phyloP scores from a whole-genome alignment of 768 basidiomycete genomes.

The Phylloporus sp. region DNA sequence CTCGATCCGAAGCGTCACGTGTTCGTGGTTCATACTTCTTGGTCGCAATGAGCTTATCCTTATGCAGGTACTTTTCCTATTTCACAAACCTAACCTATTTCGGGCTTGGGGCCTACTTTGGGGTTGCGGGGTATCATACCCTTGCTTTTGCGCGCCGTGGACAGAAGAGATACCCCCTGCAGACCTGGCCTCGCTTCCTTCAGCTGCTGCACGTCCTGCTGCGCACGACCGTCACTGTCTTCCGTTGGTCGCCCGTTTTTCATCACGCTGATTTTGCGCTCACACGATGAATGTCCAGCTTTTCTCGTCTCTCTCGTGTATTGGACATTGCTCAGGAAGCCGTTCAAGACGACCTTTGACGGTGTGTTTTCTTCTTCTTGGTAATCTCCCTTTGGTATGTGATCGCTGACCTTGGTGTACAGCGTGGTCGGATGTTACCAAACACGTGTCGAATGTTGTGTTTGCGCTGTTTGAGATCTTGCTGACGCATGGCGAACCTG shows the following conservation, averaged over 20 bases:
- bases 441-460: conserved; percentile 54
- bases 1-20: conserved; percentile 19
- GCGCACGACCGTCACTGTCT: conserved; percentile 45
- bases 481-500: conserved; percentile 46
- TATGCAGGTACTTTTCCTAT: conserved; percentile 52
- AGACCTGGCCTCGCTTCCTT: conserved; percentile 50
- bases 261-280: neutral
- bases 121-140: conserved; percentile 53
- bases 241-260: conserved; percentile 41
- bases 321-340: conserved; percentile 51
- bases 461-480: conserved; percentile 57
- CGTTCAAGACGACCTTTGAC: conserved; percentile 36
- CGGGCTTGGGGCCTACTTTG: conserved; percentile 59
- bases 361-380: conserved; percentile 32
- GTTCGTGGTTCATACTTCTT: conserved; percentile 30
- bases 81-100: conserved; percentile 62
- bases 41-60: neutral
- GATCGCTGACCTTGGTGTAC: neutral
- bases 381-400: neutral
- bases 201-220: conserved; percentile 56
- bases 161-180: conserved; percentile 46
- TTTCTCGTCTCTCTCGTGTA: conserved; percentile 60
- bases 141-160: conserved; percentile 35
- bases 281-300: conserved; percentile 36
- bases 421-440: conserved; percentile 58